Evolutionary conservation across 2,329 filamentous ascomycete species (phyloP), one percentile per base, ranked within the genome.

Genomic region (Aspergillus sojae): DNA sequence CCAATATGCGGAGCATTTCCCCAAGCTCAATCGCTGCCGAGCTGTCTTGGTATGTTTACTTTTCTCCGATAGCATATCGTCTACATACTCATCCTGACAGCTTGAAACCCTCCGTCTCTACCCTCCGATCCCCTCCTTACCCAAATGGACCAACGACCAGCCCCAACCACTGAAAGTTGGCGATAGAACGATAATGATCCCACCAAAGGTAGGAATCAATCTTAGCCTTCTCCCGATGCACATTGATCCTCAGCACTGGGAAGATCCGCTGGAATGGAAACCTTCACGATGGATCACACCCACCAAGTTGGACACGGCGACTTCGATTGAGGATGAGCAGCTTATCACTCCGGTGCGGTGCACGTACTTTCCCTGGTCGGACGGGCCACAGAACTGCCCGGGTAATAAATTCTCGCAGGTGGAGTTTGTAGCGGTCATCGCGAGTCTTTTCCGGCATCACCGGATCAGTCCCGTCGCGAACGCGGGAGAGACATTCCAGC

Each of bases 101-200:
- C 39, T 62, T 14, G 61, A 62, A 50, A 62, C 61, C 14, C 39
- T 62, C 30, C 61, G 61, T n/a, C 61, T 62, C 36, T 62, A 30
- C 6, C 61, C 61, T 4, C 57, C 61, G 1, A 62, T 62, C 3
- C 39, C 36, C 16, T 46, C 61, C 9, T 7, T 62, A 2, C 61
- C 61, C 5, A 62, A 62, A 32, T 60, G 61, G 50, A 56, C 57
- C n/a, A 55, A 34, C 48, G 32, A 39, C 23, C 28, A 59, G 10
- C 26, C 61, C 1, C 46, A 59, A 28, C 19, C 19, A 3, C 50
- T 62, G 28, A 30, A 52, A 26, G 5, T 62, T 2, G 41, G 61
- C 3, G 61, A 52, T 4, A 12, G 28, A 32, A 56, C 50, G 1
- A 30, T 62, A 3, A n/a, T 56, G 5, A 43, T 62, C 4, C 61